Evolutionary conservation across 1,284 basidiomycete genomes (phyloP), one percentile per base, ranked within the genome.

Genomic region (Ustilago sp.): DNA sequence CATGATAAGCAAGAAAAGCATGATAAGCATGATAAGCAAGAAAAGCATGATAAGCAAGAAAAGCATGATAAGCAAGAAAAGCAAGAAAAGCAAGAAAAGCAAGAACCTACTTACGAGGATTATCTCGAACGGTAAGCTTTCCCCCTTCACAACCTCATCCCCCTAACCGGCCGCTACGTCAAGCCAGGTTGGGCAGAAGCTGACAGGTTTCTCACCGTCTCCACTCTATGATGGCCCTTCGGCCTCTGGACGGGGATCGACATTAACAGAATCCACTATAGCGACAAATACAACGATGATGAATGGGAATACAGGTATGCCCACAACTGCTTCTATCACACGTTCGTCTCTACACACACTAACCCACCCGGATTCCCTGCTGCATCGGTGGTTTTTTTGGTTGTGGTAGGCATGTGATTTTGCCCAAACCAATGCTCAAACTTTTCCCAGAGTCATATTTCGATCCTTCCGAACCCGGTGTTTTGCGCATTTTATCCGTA

Each of bases 401-500:
- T 3, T 28, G 23, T 28, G 23, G 23, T 59, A 83, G 78, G 36
- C 85, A 83, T 57, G 82, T 83, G 39, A 82, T 81, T 52, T 74
- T 80, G n/a, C 80, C 84, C 86, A 88, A 85, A 61, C 80, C 80
- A 12, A 76, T 86, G 69, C 74, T 86, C 59, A 85, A 85, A 52
- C 72, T 81, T n/a, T 74, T 86, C 28, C 85, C 85, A 6, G 77
- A 85, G 57, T 60, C 57, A 52, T 89, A 87, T 77, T 93, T 91
- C 80, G 88, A 89, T 43, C 86, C 87, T 2, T 92, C 95, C 79
- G 90, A 93, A 74, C 89, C 90, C 35, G 93, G 93, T 7, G 91
- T 92, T 6, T 89, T 98, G 66, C 90, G 95, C 8, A 90, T 98
- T 61, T 88, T 98, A 61, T 88, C 90, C 4, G 95, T 98, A 86